Percentiles rank a stretch among this genome's conserved stretches.
Conservation (phyloP, 305 asterid species). For the Fraxinus platypoda region DNA sequence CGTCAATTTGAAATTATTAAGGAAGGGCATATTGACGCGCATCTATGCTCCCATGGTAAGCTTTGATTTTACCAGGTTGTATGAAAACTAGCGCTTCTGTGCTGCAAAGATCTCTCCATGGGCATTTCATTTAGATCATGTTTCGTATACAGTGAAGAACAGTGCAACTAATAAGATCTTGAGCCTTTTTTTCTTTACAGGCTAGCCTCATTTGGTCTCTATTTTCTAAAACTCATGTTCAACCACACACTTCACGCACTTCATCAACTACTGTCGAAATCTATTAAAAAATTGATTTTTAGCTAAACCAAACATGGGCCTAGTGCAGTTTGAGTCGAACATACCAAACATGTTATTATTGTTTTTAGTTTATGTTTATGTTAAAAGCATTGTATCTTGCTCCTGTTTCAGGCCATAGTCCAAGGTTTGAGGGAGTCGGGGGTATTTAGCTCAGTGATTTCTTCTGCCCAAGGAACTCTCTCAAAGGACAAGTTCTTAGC, state of each 20-base stretch:
- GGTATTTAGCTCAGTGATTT: conserved; percentile 60
- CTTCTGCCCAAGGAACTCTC: conserved; percentile 51
- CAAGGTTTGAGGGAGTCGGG: conserved; percentile 89
- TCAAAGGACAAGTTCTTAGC: conserved; percentile 66
- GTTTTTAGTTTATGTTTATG: not conserved
- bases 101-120: not conserved
- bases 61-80: not conserved
- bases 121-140: not conserved
- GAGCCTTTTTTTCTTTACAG: not conserved
- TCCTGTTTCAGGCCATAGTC: conserved; percentile 63
- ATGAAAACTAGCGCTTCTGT: not conserved
- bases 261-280: not conserved
- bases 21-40: conserved; percentile 56
- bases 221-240: not conserved
- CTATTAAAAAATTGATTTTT: not conserved
- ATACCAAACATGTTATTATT: not conserved
- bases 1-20: conserved; percentile 47
- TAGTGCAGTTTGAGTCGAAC: not conserved
- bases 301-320: not conserved
- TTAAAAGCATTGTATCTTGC: not conserved
- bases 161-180: not conserved
- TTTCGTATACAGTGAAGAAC: not conserved
- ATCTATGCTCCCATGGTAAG: conserved; percentile 45
- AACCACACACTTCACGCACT: not conserved
- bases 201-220: not conserved